Evolutionary conservation across 164 flowering plant species (phyloP), one percentile per base, ranked within the genome.

Genomic region (Piper betle): DNA sequence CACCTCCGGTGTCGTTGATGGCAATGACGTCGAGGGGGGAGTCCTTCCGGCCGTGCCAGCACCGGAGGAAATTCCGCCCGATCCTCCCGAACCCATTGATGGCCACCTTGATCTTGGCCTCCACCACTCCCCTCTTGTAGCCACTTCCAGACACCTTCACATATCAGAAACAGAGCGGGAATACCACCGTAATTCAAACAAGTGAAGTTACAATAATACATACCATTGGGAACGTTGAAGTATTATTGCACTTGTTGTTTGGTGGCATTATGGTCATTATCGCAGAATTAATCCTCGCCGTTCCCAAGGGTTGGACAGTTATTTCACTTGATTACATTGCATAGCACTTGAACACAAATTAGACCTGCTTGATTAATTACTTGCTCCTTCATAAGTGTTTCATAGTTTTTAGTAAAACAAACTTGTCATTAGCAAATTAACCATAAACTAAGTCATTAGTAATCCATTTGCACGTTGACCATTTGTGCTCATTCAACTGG

Each of bases 1-100:
- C 86, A 64, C 98, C 97, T 0, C 98, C 98, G 19, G 88, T 83
- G 88, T 93, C 98, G 69, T 93, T 93, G 76, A 93, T 87, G 77
- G 84, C 96, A 33, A 93, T 73, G 67, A 93, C 79, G 2, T 93
- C 97, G 5, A 93, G 78, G 3, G 94, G 97, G 13, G 97, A 89
- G 69, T 90, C 94, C 75, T 83, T 85, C 64, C 98, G 80, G 3
- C 97, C 98, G 57, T 93, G 97, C 98, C 96, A 89, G 70, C 98
- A 93, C 80, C 98, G 81, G 79, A 93, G 77, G 87, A 93, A 93
- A 75, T 93, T 93, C 78, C 98, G 81, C 15, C 98, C 98, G 38
- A 93, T 93, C 64, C 98, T 77, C 15, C 98, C 99, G 57, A 93
- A 93, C 5, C 99, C 99, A 55, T 93, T 93, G 59, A 93, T 93